phyloP scores from a whole-genome alignment of 2,329 filamentous ascomycete genomes.

The Penicillium sp. region DNA sequence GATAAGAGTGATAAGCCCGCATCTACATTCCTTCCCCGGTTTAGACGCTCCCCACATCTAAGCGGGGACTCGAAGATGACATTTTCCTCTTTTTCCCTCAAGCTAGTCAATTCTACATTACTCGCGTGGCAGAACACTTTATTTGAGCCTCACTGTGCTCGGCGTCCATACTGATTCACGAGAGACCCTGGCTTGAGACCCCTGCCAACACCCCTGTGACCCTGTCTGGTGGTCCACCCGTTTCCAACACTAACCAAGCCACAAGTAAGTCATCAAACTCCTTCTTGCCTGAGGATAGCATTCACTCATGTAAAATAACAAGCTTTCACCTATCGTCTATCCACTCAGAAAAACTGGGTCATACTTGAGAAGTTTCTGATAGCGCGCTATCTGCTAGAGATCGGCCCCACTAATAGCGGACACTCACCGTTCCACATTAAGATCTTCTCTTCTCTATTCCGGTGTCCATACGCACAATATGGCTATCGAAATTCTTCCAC shows the following conservation, averaged over 20 bases:
- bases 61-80: not conserved
- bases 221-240: not conserved
- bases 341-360: too few species aligned
- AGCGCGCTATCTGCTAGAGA: not conserved
- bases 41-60: conserved; percentile 18
- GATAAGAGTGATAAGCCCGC: conserved; percentile 14
- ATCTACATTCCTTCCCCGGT: conserved; percentile 23
- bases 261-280: not conserved
- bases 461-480: conserved; percentile 31
- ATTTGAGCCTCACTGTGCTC: not conserved
- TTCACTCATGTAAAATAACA: too few species aligned
- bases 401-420: not conserved
- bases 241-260: not conserved
- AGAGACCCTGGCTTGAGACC: not conserved
- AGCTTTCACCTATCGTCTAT: too few species aligned
- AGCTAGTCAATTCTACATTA: not conserved
- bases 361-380: not conserved
- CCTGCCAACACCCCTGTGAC: not conserved
- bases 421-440: not conserved
- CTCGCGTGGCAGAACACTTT: not conserved
- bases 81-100: not conserved
- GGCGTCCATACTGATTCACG: not conserved
- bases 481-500: conserved; percentile 55
- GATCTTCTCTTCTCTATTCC: not conserved
- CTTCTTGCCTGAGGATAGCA: too few species aligned